Conservation (phyloP, 176 grass and related monocot species). For the Thalia dealbata region DNA sequence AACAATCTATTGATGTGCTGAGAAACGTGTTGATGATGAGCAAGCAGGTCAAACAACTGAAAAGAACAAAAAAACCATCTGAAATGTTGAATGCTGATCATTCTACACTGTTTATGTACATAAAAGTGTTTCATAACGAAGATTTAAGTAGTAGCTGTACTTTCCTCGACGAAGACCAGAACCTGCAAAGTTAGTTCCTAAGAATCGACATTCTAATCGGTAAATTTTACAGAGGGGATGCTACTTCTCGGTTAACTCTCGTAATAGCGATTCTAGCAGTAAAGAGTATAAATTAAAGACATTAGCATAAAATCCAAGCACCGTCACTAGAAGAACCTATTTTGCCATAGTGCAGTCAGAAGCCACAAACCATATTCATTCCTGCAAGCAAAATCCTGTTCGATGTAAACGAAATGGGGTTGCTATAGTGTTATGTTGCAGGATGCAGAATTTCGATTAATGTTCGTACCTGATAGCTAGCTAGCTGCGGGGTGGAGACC, state of each 20-base stretch:
- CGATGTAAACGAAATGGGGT: background rate
- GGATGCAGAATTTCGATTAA: background rate
- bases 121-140: background rate
- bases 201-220: constrained; percentile 8
- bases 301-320: background rate
- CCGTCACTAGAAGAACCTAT: background rate
- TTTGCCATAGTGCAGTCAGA: background rate
- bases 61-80: background rate
- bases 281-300: constrained; percentile 2
- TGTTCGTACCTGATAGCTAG: background rate
- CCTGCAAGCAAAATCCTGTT: background rate
- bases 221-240: background rate
- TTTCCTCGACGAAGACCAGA: background rate
- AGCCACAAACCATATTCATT: background rate
- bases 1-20: background rate
- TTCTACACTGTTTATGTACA: background rate
- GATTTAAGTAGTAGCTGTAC: background rate
- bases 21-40: background rate
- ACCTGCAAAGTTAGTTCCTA: constrained; percentile 6
- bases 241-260: background rate
- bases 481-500: constrained; percentile 37
- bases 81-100: background rate
- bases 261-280: background rate
- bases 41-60: background rate
- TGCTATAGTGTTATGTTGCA: background rate